Evolutionary conservation across 805 yeast genomes (phyloP).

Genomic region (Saccharomycopsis babjevae): DNA sequence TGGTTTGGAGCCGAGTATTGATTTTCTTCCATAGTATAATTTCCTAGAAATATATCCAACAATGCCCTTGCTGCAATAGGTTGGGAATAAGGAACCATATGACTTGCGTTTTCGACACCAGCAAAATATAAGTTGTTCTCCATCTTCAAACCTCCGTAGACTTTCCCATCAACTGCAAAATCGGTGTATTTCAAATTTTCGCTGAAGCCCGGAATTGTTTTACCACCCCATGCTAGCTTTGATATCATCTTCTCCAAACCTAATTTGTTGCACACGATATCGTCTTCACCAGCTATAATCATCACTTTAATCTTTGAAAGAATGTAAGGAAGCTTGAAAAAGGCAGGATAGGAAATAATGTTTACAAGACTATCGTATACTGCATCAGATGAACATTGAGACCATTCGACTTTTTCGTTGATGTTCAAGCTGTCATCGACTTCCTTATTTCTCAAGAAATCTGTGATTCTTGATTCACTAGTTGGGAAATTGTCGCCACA

Average conservation of each 20-base stretch:
- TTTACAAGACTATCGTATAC: constrained; percentile 40
- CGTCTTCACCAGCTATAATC: constrained; percentile 61
- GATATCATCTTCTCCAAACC: constrained; percentile 54
- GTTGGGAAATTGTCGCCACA: constrained; percentile 90
- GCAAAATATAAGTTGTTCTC: constrained; percentile 58
- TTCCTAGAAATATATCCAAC: constrained; percentile 36
- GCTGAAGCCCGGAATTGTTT: constrained; percentile 8
- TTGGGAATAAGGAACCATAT: constrained; percentile 70
- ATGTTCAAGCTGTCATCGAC: constrained; percentile 45
- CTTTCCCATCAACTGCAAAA: constrained; percentile 11
- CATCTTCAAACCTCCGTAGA: constrained; percentile 30
- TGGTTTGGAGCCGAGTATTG: constrained; percentile 8
- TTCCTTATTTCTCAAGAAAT: constrained; percentile 37
- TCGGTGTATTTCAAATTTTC: not conserved
- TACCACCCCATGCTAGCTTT: constrained; percentile 36
- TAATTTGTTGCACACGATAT: constrained; percentile 57
- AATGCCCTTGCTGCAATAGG: constrained; percentile 50
- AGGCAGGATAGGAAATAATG: constrained; percentile 36
- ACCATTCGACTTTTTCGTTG: constrained; percentile 36
- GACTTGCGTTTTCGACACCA: constrained; percentile 52
- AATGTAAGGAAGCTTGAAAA: constrained; percentile 45
- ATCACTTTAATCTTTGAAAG: constrained; percentile 38
- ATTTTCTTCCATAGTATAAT: constrained; percentile 18
- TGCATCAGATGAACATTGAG: constrained; percentile 42
- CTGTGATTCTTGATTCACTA: constrained; percentile 37